phyloP scores from a whole-genome alignment of 495 filamentous ascomycete genomes.

The Penicillium fimorum region DNA sequence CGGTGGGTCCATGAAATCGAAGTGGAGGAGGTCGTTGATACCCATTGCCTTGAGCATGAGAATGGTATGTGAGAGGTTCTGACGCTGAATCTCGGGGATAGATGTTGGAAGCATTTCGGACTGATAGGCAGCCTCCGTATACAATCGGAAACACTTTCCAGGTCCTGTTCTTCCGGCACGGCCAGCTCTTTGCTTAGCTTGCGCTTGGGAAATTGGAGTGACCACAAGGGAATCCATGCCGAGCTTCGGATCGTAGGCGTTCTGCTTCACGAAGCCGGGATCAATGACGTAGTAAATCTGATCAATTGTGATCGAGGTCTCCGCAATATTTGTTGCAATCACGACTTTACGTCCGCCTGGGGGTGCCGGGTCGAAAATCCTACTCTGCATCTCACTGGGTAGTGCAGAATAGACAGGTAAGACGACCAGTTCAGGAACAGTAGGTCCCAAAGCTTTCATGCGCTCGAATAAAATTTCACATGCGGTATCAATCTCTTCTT shows the following conservation, averaged over 20 bases:
- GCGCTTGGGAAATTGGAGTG: constrained; percentile 93
- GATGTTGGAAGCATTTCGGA: constrained; percentile 96
- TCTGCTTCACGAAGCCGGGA: constrained; percentile 96
- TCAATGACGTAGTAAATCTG: constrained; percentile 97
- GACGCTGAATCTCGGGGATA: constrained; percentile 94
- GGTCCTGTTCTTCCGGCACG: constrained; percentile 93
- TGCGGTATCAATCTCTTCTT: constrained; percentile 95
- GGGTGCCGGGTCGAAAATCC: constrained; percentile 91
- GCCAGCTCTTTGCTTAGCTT: constrained; percentile 92
- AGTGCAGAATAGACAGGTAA: constrained; percentile 92
- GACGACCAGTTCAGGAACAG: constrained; percentile 88
- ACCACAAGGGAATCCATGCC: constrained; percentile 97
- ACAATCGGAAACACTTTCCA: constrained; percentile 93
- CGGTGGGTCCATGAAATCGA: constrained; percentile 98
- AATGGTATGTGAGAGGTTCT: constrained; percentile 92
- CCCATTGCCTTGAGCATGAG: constrained; percentile 99
- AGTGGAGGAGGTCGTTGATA: constrained; percentile 95
- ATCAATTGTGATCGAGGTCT: constrained; percentile 97
- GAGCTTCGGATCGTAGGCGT: constrained; percentile 93
- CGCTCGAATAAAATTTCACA: constrained; percentile 91
- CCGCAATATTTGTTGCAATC: constrained; percentile 97
- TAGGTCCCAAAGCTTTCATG: constrained; percentile 92
- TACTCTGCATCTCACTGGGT: constrained; percentile 89
- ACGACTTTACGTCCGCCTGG: constrained; percentile 89
- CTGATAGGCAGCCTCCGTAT: constrained; percentile 94